phyloP scores from a whole-genome alignment of 169 alveolate species.

The Pseudocohnilembus persalinus region DNA sequence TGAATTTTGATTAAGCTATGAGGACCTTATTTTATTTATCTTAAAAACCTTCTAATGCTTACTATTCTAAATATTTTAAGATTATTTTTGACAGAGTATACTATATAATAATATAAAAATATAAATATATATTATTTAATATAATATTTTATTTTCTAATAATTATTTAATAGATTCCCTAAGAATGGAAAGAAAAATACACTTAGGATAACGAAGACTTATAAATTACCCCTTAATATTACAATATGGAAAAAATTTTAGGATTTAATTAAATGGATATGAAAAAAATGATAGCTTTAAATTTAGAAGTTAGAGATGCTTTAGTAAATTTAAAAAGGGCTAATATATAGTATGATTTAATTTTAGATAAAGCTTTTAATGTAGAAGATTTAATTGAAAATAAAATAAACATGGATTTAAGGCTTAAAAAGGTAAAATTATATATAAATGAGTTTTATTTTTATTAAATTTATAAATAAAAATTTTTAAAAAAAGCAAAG shows the following conservation, averaged over 20 bases:
- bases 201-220: background rate
- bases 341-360: background rate
- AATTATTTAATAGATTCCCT: background rate
- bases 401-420: background rate
- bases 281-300: background rate
- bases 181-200: background rate
- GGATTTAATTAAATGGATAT: background rate
- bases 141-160: no score
- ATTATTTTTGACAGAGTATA: background rate
- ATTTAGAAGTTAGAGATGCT: background rate
- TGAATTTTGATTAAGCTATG: background rate
- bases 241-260: background rate
- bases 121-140: no score
- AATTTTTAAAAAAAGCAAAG: no score
- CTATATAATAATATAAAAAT: no score
- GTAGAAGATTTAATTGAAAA: background rate
- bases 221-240: background rate
- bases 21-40: background rate
- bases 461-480: no score
- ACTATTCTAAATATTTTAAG: background rate
- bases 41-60: background rate
- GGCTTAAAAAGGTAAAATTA: background rate
- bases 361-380: background rate
- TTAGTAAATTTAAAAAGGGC: background rate
- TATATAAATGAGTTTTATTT: no score